Evolutionary conservation across 2,329 filamentous ascomycete genomes (phyloP).

Genomic region (Pseudogymnoascus sp.): DNA sequence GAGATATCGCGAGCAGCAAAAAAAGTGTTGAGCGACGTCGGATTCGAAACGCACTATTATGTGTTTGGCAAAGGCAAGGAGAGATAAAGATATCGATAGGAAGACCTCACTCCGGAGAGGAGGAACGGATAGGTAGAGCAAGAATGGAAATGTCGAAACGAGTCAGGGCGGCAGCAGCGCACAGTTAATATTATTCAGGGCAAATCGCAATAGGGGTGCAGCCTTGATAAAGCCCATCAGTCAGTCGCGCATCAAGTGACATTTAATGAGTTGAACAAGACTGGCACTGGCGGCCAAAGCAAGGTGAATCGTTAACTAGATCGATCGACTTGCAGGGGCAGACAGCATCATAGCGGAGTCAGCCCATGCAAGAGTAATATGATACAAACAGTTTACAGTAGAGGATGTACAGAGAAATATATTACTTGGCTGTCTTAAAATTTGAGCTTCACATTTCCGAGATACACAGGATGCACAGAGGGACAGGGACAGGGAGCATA

Average conservation of each 20-base stretch:
- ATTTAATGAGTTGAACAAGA: conserved; percentile 4
- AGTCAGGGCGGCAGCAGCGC: neutral
- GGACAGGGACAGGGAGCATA: neutral
- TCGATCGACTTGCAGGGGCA: conserved; percentile 8
- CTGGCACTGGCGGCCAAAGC: neutral
- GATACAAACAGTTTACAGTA: conserved; percentile 9
- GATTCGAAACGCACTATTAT: conserved; percentile 8
- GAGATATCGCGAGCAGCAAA: neutral
- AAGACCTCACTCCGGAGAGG: conserved; percentile 8
- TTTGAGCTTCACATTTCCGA: neutral
- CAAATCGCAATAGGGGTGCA: neutral
- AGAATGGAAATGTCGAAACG: neutral
- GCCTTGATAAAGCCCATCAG: conserved; percentile 3
- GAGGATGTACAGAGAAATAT: conserved; percentile 6
- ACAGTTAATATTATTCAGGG: conserved; percentile 2
- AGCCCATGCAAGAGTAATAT: conserved; percentile 9
- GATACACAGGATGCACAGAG: neutral
- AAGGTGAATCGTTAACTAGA: conserved; percentile 9
- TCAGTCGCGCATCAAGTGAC: conserved; percentile 3
- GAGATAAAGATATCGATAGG: neutral
- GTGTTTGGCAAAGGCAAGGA: neutral
- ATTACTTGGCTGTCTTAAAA: neutral
- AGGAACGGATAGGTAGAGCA: conserved; percentile 3
- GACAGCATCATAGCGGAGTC: conserved; percentile 9
- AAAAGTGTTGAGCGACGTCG: neutral